Conservation (phyloP, 805 yeast species). For the Lipomyces chichibuensis region DNA sequence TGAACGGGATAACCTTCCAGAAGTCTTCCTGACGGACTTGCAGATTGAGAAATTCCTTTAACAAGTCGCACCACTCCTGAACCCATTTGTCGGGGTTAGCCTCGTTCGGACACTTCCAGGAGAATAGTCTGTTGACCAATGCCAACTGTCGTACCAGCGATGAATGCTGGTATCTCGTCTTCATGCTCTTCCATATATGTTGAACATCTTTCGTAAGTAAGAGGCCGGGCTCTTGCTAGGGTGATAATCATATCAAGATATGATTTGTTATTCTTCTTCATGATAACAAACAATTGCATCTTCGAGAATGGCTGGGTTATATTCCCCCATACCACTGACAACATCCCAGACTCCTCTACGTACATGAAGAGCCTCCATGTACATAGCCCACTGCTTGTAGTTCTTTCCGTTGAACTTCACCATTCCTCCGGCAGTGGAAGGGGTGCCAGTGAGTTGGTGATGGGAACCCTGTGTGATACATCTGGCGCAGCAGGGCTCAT, state of each 20-base stretch:
- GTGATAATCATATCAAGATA: not conserved
- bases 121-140: not conserved
- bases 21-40: no score
- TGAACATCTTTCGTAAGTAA: not conserved
- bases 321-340: not conserved
- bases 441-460: no score
- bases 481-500: no score
- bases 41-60: no score
- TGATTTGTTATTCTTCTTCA: not conserved
- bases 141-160: no score
- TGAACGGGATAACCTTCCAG: no score
- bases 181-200: not conserved
- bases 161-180: not conserved
- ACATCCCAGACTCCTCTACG: not conserved
- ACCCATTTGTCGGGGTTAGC: no score
- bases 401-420: not conserved
- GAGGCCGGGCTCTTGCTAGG: not conserved
- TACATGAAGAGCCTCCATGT: not conserved
- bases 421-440: not conserved
- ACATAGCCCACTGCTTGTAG: not conserved
- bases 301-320: not conserved
- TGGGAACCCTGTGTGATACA: no score
- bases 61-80: no score
- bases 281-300: not conserved
- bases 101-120: not conserved